Evolutionary conservation across 345 rosid genomes (phyloP).

Genomic region (Trapa incisa): DNA sequence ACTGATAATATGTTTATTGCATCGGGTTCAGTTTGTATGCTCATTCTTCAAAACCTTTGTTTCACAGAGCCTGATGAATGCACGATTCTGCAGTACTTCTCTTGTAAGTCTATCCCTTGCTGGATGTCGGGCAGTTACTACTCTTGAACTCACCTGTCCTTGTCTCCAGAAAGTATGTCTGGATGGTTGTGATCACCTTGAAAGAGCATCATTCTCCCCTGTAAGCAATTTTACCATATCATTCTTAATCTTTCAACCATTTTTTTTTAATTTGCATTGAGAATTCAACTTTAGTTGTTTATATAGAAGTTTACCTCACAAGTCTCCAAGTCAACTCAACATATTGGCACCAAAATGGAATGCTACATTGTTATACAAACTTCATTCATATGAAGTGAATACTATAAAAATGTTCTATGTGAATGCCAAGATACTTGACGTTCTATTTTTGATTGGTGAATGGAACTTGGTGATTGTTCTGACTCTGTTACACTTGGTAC

Average conservation of each 20-base stretch:
- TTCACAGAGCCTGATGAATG: slow-evolving; percentile 68
- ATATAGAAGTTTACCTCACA: background rate
- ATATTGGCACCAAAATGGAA: background rate
- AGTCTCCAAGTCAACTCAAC: background rate
- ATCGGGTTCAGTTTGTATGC: background rate
- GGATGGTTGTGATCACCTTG: slow-evolving; percentile 97
- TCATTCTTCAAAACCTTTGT: slow-evolving; percentile 5
- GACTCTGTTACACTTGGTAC: background rate
- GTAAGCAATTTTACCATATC: slow-evolving; percentile 34
- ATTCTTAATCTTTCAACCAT: background rate
- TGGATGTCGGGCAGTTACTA: slow-evolving; percentile 71
- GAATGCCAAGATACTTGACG: background rate
- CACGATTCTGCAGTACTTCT: slow-evolving; percentile 64
- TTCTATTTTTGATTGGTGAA: background rate
- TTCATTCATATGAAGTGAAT: background rate
- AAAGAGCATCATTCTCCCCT: slow-evolving; percentile 75
- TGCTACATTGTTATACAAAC: background rate
- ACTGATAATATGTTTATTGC: background rate
- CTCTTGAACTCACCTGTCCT: slow-evolving; percentile 75
- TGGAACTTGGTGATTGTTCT: background rate
- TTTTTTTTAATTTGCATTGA: background rate
- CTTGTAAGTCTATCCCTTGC: slow-evolving; percentile 75
- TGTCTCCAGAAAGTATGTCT: slow-evolving; percentile 68
- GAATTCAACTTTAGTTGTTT: background rate
- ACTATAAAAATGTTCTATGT: background rate